phyloP scores from a whole-genome alignment of 164 flowering plant genomes.

The Umbilicus rupestris region DNA sequence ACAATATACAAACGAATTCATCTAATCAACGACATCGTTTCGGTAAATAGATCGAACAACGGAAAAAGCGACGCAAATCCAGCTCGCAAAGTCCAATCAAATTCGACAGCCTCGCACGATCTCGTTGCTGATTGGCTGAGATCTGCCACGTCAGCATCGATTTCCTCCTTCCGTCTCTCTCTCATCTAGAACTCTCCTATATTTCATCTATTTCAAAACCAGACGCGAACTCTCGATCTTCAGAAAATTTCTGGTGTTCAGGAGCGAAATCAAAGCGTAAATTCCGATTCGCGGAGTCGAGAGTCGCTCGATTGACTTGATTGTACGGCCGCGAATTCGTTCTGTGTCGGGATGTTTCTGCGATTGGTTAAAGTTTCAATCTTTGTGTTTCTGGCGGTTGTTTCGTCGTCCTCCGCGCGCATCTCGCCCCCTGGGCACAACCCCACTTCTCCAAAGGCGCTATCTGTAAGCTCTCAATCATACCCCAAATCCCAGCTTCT shows the following conservation, averaged over 20 bases:
- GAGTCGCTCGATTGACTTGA: not conserved
- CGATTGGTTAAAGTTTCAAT: slow-evolving; percentile 9
- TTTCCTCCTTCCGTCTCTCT: too few relatives aligned
- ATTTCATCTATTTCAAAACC: not conserved
- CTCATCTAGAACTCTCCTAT: slow-evolving; percentile 9
- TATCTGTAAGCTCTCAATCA: slow-evolving; percentile 41
- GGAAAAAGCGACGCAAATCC: not conserved
- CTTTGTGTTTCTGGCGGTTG: slow-evolving; percentile 16
- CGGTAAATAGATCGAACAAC: too few relatives aligned
- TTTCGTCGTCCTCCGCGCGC: slow-evolving; percentile 23
- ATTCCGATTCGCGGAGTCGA: not conserved
- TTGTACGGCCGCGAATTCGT: not conserved
- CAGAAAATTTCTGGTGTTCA: not conserved
- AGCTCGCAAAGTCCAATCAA: slow-evolving; percentile 24
- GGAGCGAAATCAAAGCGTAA: not conserved
- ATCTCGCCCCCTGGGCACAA: slow-evolving; percentile 23
- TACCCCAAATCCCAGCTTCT: not conserved
- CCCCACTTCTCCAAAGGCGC: slow-evolving; percentile 47
- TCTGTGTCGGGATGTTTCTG: slow-evolving; percentile 1
- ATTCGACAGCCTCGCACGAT: slow-evolving; percentile 19
- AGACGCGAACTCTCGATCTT: not conserved
- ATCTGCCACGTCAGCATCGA: slow-evolving; percentile 42
- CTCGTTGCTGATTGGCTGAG: slow-evolving; percentile 35
- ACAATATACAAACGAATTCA: not conserved
- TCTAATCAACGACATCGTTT: not conserved